Percentiles rank a stretch among this genome's conserved stretches.
Evolutionary conservation across 2,329 filamentous ascomycete genomes (phyloP).

Genomic region (Clarireedia sp.): DNA sequence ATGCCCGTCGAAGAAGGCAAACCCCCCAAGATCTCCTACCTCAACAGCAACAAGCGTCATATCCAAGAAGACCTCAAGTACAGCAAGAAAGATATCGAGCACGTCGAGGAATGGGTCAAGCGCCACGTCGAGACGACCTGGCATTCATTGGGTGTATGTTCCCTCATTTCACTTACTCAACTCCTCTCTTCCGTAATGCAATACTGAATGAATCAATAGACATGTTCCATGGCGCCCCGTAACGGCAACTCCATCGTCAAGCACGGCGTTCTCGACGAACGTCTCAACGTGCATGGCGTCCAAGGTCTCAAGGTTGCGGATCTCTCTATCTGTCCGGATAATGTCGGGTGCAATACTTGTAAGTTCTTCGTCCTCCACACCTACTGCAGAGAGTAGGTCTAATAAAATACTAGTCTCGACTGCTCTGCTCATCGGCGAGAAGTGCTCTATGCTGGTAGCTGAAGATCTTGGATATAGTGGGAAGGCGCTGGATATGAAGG

Average conservation of each 20-base stretch:
- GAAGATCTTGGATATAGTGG: constrained; percentile 41
- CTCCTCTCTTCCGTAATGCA: not conserved
- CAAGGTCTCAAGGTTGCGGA: constrained; percentile 37
- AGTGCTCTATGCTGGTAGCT: constrained; percentile 34
- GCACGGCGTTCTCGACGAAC: constrained; percentile 34
- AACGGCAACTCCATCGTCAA: constrained; percentile 65
- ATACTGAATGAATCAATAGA: constrained; percentile 32
- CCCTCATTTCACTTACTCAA: not conserved
- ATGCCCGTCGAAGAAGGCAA: constrained; percentile 48
- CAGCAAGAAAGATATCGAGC: constrained; percentile 47
- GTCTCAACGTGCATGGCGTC: constrained; percentile 34
- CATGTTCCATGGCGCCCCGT: constrained; percentile 34
- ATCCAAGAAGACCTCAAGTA: constrained; percentile 60
- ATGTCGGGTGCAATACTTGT: constrained; percentile 38
- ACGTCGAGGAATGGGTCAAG: constrained; percentile 46
- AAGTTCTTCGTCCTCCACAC: not conserved
- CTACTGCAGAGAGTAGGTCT: not conserved
- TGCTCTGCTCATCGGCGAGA: constrained; percentile 36
- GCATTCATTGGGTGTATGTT: constrained; percentile 33
- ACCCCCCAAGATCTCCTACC: constrained; percentile 35
- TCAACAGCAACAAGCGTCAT: constrained; percentile 58
- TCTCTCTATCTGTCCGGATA: constrained; percentile 30
- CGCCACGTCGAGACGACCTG: constrained; percentile 43
- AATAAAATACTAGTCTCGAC: constrained; percentile 44
- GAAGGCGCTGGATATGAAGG: constrained; percentile 67